Evolutionary conservation across 164 flowering plant species (phyloP).

Genomic region (Dillenia turbinata): DNA sequence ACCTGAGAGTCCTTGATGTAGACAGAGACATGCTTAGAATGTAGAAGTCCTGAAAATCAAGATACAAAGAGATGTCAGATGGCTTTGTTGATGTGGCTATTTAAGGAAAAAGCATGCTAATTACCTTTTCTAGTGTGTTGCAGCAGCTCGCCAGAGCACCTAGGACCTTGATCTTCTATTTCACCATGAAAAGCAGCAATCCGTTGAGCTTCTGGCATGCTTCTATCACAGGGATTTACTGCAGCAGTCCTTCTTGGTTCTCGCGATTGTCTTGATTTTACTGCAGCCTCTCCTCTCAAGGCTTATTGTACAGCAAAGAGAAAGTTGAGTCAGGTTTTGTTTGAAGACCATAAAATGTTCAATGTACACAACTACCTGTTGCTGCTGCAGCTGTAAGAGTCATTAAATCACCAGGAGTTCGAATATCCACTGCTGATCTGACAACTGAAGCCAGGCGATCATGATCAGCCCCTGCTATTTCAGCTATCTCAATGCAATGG

Average conservation of each 20-base stretch:
- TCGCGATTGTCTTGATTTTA: constrained; percentile 60
- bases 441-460: constrained; percentile 60
- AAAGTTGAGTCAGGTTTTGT: neutral
- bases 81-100: neutral
- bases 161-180: constrained; percentile 26
- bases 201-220: constrained; percentile 23
- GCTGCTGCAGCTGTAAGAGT: constrained; percentile 98
- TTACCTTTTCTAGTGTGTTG: constrained; percentile 70
- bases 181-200: constrained; percentile 21
- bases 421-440: constrained; percentile 70
- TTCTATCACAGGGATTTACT: constrained; percentile 65
- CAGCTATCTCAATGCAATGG: constrained; percentile 77
- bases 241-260: constrained; percentile 70
- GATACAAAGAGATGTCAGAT: neutral
- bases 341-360: neutral
- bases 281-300: constrained; percentile 76
- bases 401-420: constrained; percentile 68
- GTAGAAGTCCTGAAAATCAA: constrained; percentile 44
- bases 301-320: constrained; percentile 28
- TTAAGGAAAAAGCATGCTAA: too few species aligned
- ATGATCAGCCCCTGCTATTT: constrained; percentile 66
- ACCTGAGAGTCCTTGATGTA: constrained; percentile 72
- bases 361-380: constrained; percentile 50
- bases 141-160: constrained; percentile 60
- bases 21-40: constrained; percentile 56